Conservation (phyloP, 805 yeast species). For the Millerago galiae region DNA sequence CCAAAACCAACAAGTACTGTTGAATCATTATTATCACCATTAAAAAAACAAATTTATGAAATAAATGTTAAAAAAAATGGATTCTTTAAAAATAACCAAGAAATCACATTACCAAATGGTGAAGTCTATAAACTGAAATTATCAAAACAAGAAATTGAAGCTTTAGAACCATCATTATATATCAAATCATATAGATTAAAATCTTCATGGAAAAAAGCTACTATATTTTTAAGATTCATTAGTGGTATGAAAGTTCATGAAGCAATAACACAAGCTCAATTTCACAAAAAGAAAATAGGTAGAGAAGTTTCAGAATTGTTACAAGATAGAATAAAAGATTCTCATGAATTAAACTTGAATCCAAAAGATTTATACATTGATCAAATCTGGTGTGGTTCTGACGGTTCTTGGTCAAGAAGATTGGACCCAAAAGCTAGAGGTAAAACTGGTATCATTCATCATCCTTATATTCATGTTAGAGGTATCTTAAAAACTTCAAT, state of each 20-base stretch:
- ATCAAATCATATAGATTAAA: conserved; percentile 75
- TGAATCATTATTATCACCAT: conserved; percentile 54
- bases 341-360: conserved; percentile 50
- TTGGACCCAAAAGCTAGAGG: conserved; percentile 87
- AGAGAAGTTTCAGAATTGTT: conserved; percentile 73
- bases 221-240: conserved; percentile 68
- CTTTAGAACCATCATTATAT: conserved; percentile 84
- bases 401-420: conserved; percentile 67
- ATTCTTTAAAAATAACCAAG: conserved; percentile 59
- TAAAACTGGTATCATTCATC: conserved; percentile 70
- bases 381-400: conserved; percentile 89
- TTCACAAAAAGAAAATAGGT: conserved; percentile 72
- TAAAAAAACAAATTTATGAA: conserved; percentile 60
- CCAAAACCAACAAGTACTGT: conserved; percentile 48
- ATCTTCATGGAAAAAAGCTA: conserved; percentile 85
- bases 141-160: conserved; percentile 59
- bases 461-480: conserved; percentile 74
- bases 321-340: conserved; percentile 65
- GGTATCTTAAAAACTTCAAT: conserved; percentile 66
- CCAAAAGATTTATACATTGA: conserved; percentile 62
- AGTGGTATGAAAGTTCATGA: conserved; percentile 62
- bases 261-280: conserved; percentile 91
- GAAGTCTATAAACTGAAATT: conserved; percentile 50
- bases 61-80: conserved; percentile 53
- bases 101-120: conserved; percentile 37